Percentiles rank a stretch among this genome's conserved stretches.
phyloP scores from a whole-genome alignment of 768 basidiomycete species.

The Trametes meyenii region DNA sequence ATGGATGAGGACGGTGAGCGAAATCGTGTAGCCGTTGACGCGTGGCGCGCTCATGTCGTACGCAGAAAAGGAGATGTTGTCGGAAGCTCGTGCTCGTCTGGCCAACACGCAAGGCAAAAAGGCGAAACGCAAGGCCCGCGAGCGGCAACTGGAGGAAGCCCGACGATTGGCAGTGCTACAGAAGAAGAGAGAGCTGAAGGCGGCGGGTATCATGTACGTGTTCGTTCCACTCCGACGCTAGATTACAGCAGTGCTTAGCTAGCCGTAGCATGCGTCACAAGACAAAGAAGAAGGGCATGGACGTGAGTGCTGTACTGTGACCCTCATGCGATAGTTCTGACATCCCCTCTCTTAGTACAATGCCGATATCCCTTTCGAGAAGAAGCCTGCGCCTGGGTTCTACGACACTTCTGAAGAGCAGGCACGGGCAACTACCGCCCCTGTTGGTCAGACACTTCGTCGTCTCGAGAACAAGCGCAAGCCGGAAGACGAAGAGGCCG shows the following conservation, averaged over 20 bases:
- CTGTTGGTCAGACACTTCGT: slow-evolving; percentile 87
- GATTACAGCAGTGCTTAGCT: background rate
- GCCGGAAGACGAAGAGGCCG: slow-evolving; percentile 91
- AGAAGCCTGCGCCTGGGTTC: slow-evolving; percentile 93
- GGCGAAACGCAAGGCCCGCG: slow-evolving; percentile 97
- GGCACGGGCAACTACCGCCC: slow-evolving; percentile 82
- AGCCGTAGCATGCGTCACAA: slow-evolving; percentile 86
- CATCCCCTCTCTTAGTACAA: slow-evolving; percentile 71
- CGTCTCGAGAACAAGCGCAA: slow-evolving; percentile 96
- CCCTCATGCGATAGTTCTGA: slow-evolving; percentile 11
- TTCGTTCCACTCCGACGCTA: background rate
- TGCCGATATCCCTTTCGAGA: slow-evolving; percentile 98
- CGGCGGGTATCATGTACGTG: slow-evolving; percentile 86
- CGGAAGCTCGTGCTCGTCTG: slow-evolving; percentile 95
- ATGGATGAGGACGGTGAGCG: slow-evolving; percentile 97
- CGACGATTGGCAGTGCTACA: slow-evolving; percentile 91
- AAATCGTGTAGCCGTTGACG: background rate
- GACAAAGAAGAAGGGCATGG: slow-evolving; percentile 97
- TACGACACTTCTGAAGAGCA: slow-evolving; percentile 97
- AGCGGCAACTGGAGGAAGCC: slow-evolving; percentile 96
- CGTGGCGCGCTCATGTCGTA: slow-evolving; percentile 13
- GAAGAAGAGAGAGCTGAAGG: slow-evolving; percentile 97
- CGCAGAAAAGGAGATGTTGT: slow-evolving; percentile 98
- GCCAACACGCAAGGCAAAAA: slow-evolving; percentile 99
- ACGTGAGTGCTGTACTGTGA: slow-evolving; percentile 53